Base-by-base conservation (phyloP, 176 grass and related monocot genomes). In the maize (Zea mays) region DNA sequence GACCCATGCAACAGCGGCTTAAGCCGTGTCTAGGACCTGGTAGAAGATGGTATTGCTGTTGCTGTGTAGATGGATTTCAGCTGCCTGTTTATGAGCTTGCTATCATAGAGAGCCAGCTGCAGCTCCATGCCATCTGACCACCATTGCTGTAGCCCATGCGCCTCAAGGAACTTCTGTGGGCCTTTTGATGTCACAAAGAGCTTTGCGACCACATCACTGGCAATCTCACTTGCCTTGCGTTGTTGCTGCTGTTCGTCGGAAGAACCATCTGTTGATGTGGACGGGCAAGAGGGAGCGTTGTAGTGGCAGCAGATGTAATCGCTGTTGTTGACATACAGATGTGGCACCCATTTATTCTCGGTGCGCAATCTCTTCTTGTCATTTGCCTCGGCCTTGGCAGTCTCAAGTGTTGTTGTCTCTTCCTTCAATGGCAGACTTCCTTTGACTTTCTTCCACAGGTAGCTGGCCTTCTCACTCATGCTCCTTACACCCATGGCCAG, bases 271-370 rank as follows among this genome's bases (percentile, higher is more conserved):
- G 51, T 67, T 47, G 72, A 20, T 35, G 62, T 65, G 49, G 93
- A 74, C 17, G 87, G 54, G 73, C 87, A 85, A 10, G 67, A 47
- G 63, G 86, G 80, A 71, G 88, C 88, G 15, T 84, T 93, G 73
- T 97, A 97, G 46, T 97, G 73, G 64, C 89, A 97, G 81, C 91
- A 93, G 62, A 97, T 90, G 43, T 97, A 97, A 72, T 97, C 94
- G 19, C 91, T 87, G 79, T 91, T 90, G 74, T 97, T 97, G 33
- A 97, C 91, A 44, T 97, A 97, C 36, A 97, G 84, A 68, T 89
- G 82, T 39, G 94, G 94, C 68, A 91, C 67, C 94, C 94, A 97
- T 87, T 86, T 93, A 86, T 89, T 83, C 52, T 84, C 87, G 2
- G 74, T 52, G 3, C n/a, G 71, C 15, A 65, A 54, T 65, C 6